Evolutionary conservation across 1,284 basidiomycete species (phyloP), one percentile per base, ranked within the genome.

Genomic region (Rhizopogon hawkerae): DNA sequence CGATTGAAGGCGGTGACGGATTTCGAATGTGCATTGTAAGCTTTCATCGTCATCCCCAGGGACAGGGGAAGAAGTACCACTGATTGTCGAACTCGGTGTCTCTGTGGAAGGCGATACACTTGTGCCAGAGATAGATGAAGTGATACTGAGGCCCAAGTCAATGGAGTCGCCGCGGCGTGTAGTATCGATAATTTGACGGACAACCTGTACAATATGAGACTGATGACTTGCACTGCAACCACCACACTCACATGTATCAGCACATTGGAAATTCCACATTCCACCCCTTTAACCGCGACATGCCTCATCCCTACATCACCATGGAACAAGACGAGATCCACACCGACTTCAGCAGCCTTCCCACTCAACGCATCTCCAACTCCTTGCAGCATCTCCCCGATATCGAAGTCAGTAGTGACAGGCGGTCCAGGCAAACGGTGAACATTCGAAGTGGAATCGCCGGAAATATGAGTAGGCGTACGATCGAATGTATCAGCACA

Each of bases 291-390:
- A 16, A 94, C 89, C 50, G 81, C 82, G 48, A 92, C 76, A 60
- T 93, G 86, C 68, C 85, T 88, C 71, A 92, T 75, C 16, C 82
- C 83, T 16, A 87, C 81, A 63, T 94, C 91, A 35, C 84, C 86
- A 58, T 94, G 91, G 63, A 85, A 92, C 6, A 95, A 70, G 6
- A 94, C 90, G 52, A 96, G 71, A 62, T 96, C 92, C 38, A 94
- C 85, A 9, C 85, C 87, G 42, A 74, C 77, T 57, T 90, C 79
- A 1, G 89, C 85, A n/a, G 90, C 88, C 26, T 83, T 74, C 5
- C 91, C 90, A 56, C 89, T 85, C 48, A 96, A 68, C 13, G 85
- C 79, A 68, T 96, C 93, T 8, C 91, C 90, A 2, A 85, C 81
- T 55, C 75, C 78, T 63, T 89, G 86, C 49, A 89, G 58, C 60